Evolutionary conservation across 2,329 filamentous ascomycete genomes (phyloP).

Genomic region (Sarocladiaceae sp.): DNA sequence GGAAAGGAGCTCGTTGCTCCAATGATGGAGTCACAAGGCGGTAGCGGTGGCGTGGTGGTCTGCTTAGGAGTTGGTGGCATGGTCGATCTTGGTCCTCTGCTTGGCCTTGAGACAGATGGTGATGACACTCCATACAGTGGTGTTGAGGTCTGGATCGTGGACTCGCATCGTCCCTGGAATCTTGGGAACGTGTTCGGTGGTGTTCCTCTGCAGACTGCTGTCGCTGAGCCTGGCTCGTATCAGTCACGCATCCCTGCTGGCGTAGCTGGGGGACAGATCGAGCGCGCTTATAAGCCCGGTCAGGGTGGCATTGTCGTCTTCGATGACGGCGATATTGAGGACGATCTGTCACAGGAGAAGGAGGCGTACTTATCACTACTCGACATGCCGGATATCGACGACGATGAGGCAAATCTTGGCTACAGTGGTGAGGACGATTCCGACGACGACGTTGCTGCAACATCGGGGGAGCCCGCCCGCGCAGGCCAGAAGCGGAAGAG

Average conservation of each 20-base stretch:
- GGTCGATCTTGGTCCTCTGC: constrained; percentile 76
- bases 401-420: constrained; percentile 62
- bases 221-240: constrained; percentile 41
- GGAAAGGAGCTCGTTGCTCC: constrained; percentile 76
- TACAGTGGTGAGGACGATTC: constrained; percentile 47
- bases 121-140: constrained; percentile 68
- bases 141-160: constrained; percentile 94
- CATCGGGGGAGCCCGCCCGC: constrained; percentile 30
- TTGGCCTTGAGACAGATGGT: constrained; percentile 64
- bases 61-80: constrained; percentile 91
- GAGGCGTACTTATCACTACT: constrained; percentile 81
- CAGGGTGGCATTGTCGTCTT: constrained; percentile 89
- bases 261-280: constrained; percentile 69
- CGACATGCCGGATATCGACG: constrained; percentile 86
- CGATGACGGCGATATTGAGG: constrained; percentile 92
- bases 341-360: constrained; percentile 68
- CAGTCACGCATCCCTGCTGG: constrained; percentile 56
- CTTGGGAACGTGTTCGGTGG: constrained; percentile 88
- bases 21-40: constrained; percentile 82
- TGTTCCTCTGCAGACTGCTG: constrained; percentile 49
- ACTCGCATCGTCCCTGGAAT: constrained; percentile 92
- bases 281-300: constrained; percentile 68
- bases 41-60: constrained; percentile 82
- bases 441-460: constrained; percentile 37
- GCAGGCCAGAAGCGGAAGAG: constrained; percentile 74